phyloP scores from a whole-genome alignment of 768 basidiomycete genomes.

The Macrolepiota albuminosa region DNA sequence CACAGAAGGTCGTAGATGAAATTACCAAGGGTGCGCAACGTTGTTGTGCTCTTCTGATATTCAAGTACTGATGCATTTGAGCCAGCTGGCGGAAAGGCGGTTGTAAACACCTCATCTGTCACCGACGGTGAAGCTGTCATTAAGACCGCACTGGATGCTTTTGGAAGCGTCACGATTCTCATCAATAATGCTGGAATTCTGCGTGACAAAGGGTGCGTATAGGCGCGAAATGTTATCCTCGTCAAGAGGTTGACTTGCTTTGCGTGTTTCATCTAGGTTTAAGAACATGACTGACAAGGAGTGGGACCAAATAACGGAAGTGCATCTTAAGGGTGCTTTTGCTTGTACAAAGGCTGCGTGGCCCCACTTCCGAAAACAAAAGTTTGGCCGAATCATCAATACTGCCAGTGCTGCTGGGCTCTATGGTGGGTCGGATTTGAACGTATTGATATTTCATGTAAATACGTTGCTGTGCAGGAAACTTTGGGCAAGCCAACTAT shows the following conservation, averaged over 20 bases:
- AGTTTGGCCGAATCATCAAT: constrained; percentile 93
- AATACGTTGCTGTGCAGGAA: constrained; percentile 44
- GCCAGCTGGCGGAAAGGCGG: constrained; percentile 84
- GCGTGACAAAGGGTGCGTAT: constrained; percentile 66
- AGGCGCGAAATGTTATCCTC: constrained; percentile 10
- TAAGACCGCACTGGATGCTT: constrained; percentile 78
- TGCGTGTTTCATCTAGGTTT: constrained; percentile 47
- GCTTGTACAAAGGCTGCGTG: constrained; percentile 92
- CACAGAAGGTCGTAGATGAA: constrained; percentile 89
- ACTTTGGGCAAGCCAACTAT: constrained; percentile 97
- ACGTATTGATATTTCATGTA: not conserved
- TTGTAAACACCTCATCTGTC: constrained; percentile 81
- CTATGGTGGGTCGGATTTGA: constrained; percentile 55
- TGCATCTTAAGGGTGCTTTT: constrained; percentile 93
- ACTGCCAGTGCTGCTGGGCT: constrained; percentile 93
- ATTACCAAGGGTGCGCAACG: constrained; percentile 64
- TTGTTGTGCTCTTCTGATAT: not conserved
- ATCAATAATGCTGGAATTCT: constrained; percentile 96
- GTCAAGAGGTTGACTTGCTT: not conserved
- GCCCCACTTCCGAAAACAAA: constrained; percentile 92
- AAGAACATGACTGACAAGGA: constrained; percentile 97
- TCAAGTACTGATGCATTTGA: constrained; percentile 1
- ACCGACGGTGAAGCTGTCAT: constrained; percentile 86
- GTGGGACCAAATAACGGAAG: constrained; percentile 83
- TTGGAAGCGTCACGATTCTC: constrained; percentile 80